These are phyloP conservation scores for Viola pubescens DNA, from an alignment of 441 rosid genomes.

Conservation along the genomic window DNA sequence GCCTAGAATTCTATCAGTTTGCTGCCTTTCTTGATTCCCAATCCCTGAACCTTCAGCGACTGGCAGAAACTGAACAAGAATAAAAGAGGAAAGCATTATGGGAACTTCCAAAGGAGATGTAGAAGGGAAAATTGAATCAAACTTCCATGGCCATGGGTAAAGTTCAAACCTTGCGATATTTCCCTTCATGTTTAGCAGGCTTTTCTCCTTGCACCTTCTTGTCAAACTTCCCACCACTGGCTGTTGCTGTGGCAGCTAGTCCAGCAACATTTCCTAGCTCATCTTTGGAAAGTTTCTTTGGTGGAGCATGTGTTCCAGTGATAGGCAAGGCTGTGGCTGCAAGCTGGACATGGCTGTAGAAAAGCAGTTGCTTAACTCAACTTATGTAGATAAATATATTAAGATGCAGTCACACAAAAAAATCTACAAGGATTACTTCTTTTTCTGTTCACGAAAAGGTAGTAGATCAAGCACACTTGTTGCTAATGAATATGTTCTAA, in stretches of 20 bases:
- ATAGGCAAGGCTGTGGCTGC: constrained; percentile 85
- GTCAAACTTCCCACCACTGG: constrained; percentile 94
- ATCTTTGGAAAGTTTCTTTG: constrained; percentile 63
- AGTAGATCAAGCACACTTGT: background rate
- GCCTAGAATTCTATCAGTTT: constrained; percentile 66
- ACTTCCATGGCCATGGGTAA: constrained; percentile 1
- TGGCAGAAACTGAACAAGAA: constrained; percentile 58
- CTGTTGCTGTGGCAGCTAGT: constrained; percentile 80
- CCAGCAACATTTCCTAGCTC: constrained; percentile 82
- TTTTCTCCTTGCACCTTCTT: constrained; percentile 78
- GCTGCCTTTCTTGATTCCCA: constrained; percentile 63
- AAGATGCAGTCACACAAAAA: constrained; percentile 2
- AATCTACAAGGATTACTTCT: background rate
- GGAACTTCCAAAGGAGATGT: background rate
- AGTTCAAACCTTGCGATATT: constrained; percentile 64
- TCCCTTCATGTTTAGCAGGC: constrained; percentile 65
- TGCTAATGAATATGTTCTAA: background rate
- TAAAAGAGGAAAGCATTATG: background rate
- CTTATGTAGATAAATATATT: background rate
- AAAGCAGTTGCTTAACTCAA: constrained; percentile 14
- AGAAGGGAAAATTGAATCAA: constrained; percentile 3
- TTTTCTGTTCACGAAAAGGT: background rate
- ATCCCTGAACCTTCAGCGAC: constrained; percentile 55
- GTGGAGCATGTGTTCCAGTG: constrained; percentile 61
- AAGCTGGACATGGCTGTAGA: constrained; percentile 76